These are phyloP conservation scores for Gamarada debralockiae DNA, from an alignment of 495 filamentous ascomycete genomes.

Conservation along the genomic window DNA sequence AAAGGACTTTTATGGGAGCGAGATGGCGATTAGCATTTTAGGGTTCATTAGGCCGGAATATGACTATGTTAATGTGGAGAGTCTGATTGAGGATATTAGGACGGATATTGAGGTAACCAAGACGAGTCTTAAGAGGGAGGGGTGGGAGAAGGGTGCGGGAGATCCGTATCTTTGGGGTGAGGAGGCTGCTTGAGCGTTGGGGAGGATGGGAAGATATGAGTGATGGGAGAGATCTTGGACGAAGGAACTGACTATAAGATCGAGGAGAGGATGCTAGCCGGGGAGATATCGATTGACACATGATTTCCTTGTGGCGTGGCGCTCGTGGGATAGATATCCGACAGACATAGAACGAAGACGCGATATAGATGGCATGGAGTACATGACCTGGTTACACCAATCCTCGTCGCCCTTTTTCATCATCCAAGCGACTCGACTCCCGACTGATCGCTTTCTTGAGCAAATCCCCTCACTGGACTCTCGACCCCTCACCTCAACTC, in stretches of 20 bases:
- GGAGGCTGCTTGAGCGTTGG: conserved; percentile 9
- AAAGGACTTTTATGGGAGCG: conserved; percentile 77
- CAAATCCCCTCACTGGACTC: too few species aligned
- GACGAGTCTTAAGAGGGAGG: conserved; percentile 63
- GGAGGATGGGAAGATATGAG: neutral
- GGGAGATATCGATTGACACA: neutral
- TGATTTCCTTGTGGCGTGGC: neutral
- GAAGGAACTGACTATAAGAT: too few species aligned
- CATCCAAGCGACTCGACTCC: too few species aligned
- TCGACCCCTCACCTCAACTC: too few species aligned
- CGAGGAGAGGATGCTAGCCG: neutral
- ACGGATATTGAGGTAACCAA: conserved; percentile 82
- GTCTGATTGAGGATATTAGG: conserved; percentile 80
- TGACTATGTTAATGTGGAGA: conserved; percentile 81
- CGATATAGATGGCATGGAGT: neutral
- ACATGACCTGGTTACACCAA: too few species aligned
- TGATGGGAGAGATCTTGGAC: neutral
- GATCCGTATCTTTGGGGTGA: conserved; percentile 36
- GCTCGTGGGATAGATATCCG: neutral
- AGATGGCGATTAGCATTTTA: conserved; percentile 73
- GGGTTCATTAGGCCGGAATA: conserved; percentile 87
- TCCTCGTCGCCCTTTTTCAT: too few species aligned
- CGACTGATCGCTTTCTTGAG: too few species aligned
- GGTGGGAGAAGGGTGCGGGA: conserved; percentile 49
- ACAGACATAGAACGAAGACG: neutral